A percentile compares a stretch with the other conserved stretches of the same genome.
Conservation (phyloP, 768 basidiomycete genomes). For the Pulveroboletus sp. region DNA sequence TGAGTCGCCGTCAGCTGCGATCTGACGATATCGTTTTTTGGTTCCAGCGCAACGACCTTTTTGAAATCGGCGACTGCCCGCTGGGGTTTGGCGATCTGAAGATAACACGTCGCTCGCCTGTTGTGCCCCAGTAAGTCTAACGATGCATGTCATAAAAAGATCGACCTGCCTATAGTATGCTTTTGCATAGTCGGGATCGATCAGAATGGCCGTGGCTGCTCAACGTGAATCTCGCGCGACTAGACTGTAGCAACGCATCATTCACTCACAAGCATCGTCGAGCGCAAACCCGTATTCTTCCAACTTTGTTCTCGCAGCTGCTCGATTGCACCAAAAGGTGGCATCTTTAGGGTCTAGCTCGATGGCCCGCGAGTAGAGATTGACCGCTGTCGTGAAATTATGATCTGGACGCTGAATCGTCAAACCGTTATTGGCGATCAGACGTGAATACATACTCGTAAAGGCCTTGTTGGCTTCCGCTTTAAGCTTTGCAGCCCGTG, state of each 20-base stretch:
- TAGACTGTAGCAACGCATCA: background rate
- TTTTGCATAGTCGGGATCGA: constrained; percentile 90
- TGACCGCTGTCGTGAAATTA: constrained; percentile 72
- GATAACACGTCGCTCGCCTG: constrained; percentile 85
- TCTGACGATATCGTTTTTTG: constrained; percentile 76
- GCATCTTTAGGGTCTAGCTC: constrained; percentile 84
- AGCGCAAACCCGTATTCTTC: constrained; percentile 94
- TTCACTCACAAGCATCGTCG: constrained; percentile 71
- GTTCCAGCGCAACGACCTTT: constrained; percentile 78
- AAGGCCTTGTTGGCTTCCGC: constrained; percentile 88
- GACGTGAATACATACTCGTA: constrained; percentile 38
- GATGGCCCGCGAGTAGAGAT: constrained; percentile 80
- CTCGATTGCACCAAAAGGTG: constrained; percentile 92
- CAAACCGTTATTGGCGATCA: background rate
- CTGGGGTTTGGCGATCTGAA: constrained; percentile 87
- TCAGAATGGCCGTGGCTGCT: constrained; percentile 75
- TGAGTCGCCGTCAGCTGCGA: constrained; percentile 83
- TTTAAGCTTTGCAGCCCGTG: constrained; percentile 70
- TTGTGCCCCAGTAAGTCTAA: background rate
- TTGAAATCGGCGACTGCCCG: constrained; percentile 85
- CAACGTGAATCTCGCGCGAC: constrained; percentile 16
- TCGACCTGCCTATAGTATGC: constrained; percentile 71
- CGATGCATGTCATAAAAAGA: background rate
- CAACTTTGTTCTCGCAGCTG: constrained; percentile 87
- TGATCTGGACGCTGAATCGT: constrained; percentile 43